Evolutionary conservation across 192 early-diverging fungal species (phyloP).

Genomic region (Phlyctochytrium bullatum): DNA sequence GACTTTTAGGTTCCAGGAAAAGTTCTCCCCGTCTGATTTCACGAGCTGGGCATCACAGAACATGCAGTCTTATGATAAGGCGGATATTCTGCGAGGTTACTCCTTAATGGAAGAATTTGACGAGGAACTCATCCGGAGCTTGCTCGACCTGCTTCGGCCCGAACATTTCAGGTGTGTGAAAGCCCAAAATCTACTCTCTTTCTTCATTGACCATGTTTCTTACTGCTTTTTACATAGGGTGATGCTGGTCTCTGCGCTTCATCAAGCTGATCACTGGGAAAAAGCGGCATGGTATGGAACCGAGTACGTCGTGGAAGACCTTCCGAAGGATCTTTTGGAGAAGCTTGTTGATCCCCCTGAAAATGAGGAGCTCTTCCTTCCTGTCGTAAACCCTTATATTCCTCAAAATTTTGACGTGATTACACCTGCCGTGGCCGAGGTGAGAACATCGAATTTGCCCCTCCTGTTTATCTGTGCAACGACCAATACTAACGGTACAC

Average conservation of each 20-base stretch:
- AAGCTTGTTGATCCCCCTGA: slow-evolving; percentile 10
- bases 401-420: slow-evolving; percentile 75
- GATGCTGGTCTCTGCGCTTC: slow-evolving; percentile 32
- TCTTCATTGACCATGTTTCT: too few species aligned
- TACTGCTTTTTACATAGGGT: too few species aligned
- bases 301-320: slow-evolving; percentile 67
- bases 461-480: too few species aligned
- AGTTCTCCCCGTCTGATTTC: slow-evolving; percentile 60
- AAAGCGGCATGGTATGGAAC: slow-evolving; percentile 81
- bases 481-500: too few species aligned
- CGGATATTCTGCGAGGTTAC: slow-evolving; percentile 63
- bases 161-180: slow-evolving; percentile 61
- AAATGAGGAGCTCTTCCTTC: slow-evolving; percentile 62
- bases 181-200: too few species aligned
- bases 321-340: slow-evolving; percentile 45
- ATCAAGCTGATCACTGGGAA: slow-evolving; percentile 25
- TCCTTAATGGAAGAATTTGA: slow-evolving; percentile 70
- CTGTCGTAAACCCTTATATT: slow-evolving; percentile 75
- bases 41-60: slow-evolving; percentile 61
- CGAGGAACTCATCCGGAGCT: slow-evolving; percentile 58
- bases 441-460: too few species aligned
- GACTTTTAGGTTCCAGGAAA: slow-evolving; percentile 49
- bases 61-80: slow-evolving; percentile 77
- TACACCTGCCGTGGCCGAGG: not conserved
- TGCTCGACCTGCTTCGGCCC: slow-evolving; percentile 55